A percentile compares a stretch with the other conserved stretches of the same genome.
Conservation (phyloP, 768 basidiomycete genomes). For the Termitomyces titanicus region DNA sequence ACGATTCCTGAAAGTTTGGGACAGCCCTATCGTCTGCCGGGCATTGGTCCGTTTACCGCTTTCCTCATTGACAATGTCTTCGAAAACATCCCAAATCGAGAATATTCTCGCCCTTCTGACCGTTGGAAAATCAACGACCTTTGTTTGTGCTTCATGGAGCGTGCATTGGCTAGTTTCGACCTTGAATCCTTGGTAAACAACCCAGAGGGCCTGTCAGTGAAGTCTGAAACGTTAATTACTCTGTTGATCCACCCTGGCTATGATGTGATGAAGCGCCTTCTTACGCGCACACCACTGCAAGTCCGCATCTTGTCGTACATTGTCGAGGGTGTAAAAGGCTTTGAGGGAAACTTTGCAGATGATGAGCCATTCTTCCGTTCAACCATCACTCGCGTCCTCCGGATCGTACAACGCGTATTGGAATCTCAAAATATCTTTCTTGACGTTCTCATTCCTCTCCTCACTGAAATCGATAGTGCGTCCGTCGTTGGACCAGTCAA, state of each 20-base stretch:
- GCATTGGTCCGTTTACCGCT: conserved; percentile 76
- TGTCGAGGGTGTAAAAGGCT: conserved; percentile 74
- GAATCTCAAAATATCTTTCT: conserved; percentile 88
- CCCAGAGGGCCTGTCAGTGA: conserved; percentile 49
- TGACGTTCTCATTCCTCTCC: conserved; percentile 78
- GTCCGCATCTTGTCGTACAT: conserved; percentile 72
- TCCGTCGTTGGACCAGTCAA: conserved; percentile 52
- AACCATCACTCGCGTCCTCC: conserved; percentile 75
- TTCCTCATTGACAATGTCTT: conserved; percentile 93
- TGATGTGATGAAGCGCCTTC: conserved; percentile 74
- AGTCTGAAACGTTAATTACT: conserved; percentile 49
- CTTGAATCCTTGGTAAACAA: conserved; percentile 65
- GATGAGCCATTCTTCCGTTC: conserved; percentile 70
- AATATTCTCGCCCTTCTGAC: conserved; percentile 72
- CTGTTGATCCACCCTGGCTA: conserved; percentile 81
- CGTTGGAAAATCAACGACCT: conserved; percentile 86
- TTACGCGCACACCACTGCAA: conserved; percentile 73
- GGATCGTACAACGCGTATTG: conserved; percentile 77
- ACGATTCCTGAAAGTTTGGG: conserved; percentile 81
- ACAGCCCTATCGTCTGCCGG: conserved; percentile 74
- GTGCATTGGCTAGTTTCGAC: conserved; percentile 77
- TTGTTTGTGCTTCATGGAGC: conserved; percentile 82
- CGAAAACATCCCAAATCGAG: conserved; percentile 67
- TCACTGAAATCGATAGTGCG: conserved; percentile 61
- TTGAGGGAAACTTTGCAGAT: conserved; percentile 65